Base-by-base conservation (phyloP, 345 rosid genomes). In the Gossypium arboreum region DNA sequence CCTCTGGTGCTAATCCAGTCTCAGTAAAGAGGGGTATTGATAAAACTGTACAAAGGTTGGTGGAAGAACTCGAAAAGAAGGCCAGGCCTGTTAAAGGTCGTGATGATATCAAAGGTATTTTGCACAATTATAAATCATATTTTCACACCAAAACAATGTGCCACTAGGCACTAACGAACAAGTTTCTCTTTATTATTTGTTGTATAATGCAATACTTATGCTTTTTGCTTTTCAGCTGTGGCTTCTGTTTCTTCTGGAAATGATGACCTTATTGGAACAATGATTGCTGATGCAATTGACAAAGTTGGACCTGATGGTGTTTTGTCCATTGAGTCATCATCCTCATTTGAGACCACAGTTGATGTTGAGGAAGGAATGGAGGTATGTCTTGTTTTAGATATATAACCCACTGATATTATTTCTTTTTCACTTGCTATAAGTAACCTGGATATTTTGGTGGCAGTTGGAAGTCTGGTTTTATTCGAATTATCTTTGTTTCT, bases 251-350 rank as follows among this genome's bases (percentile, higher is more conserved):
- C 99, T 72, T 89, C 99, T 81, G 99, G 99, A 79, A 95, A 95
- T 76, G 98, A 95, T 79, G 98, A 95, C 27, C 91, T 95, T 52
- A 86, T 95, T 34, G 99, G 99, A 41, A 75, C 93, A 64, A 95
- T 95, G 98, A 81, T 95, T 79, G 98, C 98, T 71, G 97, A 93
- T 86, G 98, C 98, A 74, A 95, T 95, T 79, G 97, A 95, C 82
- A 95, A 93, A 82, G 99, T 95, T 74, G 99, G 99, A 24, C 97
- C 99, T 76, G 99, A 93, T 84, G 99, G 98, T 83, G 99, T 93
- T 74, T 65, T 95, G 81, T 95, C 99, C 63, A 95, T 95, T 76
- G 98, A 95, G 79, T 95, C 98, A 47, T 95, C 99, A 16, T 93
- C 99, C 13, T 95, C 99, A 0, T 95, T 91, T 67, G 98, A 95